phyloP scores from a whole-genome alignment of 2,329 filamentous ascomycete species.

The Thelonectria blattea region DNA sequence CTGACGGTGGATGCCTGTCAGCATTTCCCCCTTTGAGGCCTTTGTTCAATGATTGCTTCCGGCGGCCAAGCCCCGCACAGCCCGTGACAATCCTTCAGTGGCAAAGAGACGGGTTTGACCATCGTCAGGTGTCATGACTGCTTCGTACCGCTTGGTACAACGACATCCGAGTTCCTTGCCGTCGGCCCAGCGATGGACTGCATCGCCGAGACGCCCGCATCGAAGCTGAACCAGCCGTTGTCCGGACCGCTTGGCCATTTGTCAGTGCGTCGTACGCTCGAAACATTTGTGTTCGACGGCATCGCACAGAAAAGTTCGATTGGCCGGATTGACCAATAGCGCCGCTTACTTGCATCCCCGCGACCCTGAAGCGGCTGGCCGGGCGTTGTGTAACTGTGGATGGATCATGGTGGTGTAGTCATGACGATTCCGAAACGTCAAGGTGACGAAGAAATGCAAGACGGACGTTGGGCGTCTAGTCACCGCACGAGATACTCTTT shows the following conservation, averaged over 20 bases:
- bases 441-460: conserved; percentile 17
- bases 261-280: conserved; percentile 1
- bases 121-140: neutral
- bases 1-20: conserved; percentile 20
- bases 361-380: conserved; percentile 21
- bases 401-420: conserved; percentile 4
- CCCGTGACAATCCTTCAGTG: conserved; percentile 25
- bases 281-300: conserved; percentile 6
- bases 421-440: conserved; percentile 25
- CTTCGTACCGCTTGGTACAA: conserved; percentile 11
- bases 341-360: conserved; percentile 24
- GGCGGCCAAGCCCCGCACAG: conserved; percentile 21
- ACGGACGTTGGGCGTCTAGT: conserved; percentile 2
- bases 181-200: neutral
- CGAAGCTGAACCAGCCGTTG: conserved; percentile 11
- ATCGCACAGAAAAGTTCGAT: conserved; percentile 9
- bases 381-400: conserved; percentile 18
- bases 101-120: conserved; percentile 10
- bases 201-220: conserved; percentile 23
- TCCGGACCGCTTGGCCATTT: conserved; percentile 14
- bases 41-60: conserved; percentile 12
- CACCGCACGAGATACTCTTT: neutral
- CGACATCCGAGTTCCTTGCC: neutral
- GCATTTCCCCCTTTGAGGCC: conserved; percentile 24
- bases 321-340: conserved; percentile 26